Base-by-base conservation (phyloP, 2,329 filamentous ascomycete species). In the Fusarium ambrosium region DNA sequence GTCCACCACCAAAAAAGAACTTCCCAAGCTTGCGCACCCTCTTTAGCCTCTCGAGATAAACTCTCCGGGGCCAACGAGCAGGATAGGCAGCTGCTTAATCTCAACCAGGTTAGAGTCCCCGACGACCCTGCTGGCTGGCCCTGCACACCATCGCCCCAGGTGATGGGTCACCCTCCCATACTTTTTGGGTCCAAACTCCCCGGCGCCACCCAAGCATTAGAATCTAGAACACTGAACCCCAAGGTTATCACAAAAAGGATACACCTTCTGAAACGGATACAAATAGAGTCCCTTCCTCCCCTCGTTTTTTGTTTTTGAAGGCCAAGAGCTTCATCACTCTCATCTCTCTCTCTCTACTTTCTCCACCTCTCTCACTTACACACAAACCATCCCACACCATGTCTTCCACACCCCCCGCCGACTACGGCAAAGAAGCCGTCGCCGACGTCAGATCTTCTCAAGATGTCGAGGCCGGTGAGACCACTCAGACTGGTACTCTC, bases 361-460 rank as follows among this genome's bases (percentile, higher is more conserved):
- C 32, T 27, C 63, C 43, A 55, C 22, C 22, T 34, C 45, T 61
- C 56, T 43, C 56, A 41, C 20, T 45, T 55, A 61, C 56, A 41
- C 56, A 6, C 22, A 27, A 32, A 37, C 27, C 43, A 22, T 39
- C 37, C 37, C 16, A 22, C 36, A 59, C n/a, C 43, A 58, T 75
- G 73, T 70, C 73, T 76, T 56, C 73, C 64, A 62, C 64, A 62
- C 62, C 72, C 29, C 69, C 73, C 45, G 53, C 60, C 60, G 73
- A 75, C 45, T 76, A 73, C 53, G 73, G 70, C 70, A 75, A 75
- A 51, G 73, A 75, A 64, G 70, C 70, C 45, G 73, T 71, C 60
- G 41, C 75, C 53, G 73, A 75, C 59, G 70, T 75, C 48, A 4
- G 34, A n/a, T 62, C 69, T 13, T 36, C 48, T 29, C 73, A 63